A percentile compares a stretch with the other conserved stretches of the same genome.
Conservation (phyloP, 371 early-diverging fungal species). For the Saksenaea oblongispora region DNA sequence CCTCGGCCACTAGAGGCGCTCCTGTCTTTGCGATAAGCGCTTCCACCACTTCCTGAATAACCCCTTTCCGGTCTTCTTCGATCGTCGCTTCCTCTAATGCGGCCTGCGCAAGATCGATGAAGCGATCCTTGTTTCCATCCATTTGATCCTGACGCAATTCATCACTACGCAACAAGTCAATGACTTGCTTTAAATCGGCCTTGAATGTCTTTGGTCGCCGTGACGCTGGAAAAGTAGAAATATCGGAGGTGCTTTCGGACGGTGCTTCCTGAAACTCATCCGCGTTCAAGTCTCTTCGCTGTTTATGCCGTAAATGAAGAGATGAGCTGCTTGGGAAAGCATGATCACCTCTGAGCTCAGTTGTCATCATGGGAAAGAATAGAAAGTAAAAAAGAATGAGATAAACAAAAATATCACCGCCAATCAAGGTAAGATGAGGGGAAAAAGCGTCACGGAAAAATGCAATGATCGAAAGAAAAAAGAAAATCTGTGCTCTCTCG, state of each 20-base stretch:
- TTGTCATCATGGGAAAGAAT: not conserved
- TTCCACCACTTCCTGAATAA: slow-evolving; percentile 48
- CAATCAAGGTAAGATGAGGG: not conserved
- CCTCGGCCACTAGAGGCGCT: slow-evolving; percentile 43
- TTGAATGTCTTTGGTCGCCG: not conserved
- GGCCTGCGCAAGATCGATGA: slow-evolving; percentile 50
- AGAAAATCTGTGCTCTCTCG: too few relatives aligned
- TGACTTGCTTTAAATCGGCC: not conserved
- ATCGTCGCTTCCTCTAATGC: slow-evolving; percentile 47
- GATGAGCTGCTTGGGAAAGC: not conserved
- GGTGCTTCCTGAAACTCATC: slow-evolving; percentile 3
- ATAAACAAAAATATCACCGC: not conserved
- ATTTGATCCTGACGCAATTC: slow-evolving; percentile 9
- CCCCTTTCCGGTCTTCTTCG: slow-evolving; percentile 48
- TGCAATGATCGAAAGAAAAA: too few relatives aligned
- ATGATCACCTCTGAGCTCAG: not conserved
- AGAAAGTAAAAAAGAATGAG: not conserved
- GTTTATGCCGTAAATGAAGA: not conserved
- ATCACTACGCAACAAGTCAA: not conserved
- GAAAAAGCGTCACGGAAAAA: slow-evolving; percentile 2
- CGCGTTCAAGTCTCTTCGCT: not conserved
- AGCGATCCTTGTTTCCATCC: slow-evolving; percentile 38
- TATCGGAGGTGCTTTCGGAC: not conserved
- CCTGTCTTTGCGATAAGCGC: slow-evolving; percentile 43
- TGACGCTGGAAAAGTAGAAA: not conserved